Percentiles rank a stretch among this genome's conserved stretches.
Conservation (phyloP, 805 yeast species). For the Suhomyces sp. region DNA sequence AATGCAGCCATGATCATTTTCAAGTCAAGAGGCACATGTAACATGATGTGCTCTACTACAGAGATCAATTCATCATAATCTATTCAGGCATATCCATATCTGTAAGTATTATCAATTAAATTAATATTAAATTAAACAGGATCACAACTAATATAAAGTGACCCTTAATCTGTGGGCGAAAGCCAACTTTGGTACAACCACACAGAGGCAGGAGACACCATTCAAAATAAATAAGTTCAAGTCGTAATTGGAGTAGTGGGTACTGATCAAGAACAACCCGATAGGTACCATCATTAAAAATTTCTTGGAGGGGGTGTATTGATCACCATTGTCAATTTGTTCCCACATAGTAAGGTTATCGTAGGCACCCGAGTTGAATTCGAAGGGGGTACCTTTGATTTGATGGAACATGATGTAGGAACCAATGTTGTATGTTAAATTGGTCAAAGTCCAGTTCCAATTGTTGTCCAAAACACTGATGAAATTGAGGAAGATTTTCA, state of each 20-base stretch:
- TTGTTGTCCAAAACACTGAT: slow-evolving; percentile 80
- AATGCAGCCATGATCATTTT: too few relatives aligned
- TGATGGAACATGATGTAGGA: slow-evolving; percentile 95
- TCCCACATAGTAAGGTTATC: slow-evolving; percentile 99
- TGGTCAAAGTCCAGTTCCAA: slow-evolving; percentile 92
- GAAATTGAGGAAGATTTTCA: slow-evolving; percentile 75
- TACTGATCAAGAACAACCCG: slow-evolving; percentile 75
- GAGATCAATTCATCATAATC: too few relatives aligned
- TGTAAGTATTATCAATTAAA: too few relatives aligned
- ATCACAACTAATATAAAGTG: slow-evolving; percentile 31
- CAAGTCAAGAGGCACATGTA: too few relatives aligned
- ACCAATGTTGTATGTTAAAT: slow-evolving; percentile 85
- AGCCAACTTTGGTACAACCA: slow-evolving; percentile 90
- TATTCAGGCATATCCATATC: too few relatives aligned
- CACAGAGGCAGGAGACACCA: slow-evolving; percentile 76
- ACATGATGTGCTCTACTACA: too few relatives aligned
- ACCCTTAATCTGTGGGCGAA: slow-evolving; percentile 76
- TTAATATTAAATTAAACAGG: slow-evolving; percentile 1
- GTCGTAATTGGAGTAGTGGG: slow-evolving; percentile 89
- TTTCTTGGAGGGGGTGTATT: slow-evolving; percentile 94
- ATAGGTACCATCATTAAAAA: slow-evolving; percentile 93
- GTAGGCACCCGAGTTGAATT: slow-evolving; percentile 93
- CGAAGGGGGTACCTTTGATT: slow-evolving; percentile 96
- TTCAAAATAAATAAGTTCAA: slow-evolving; percentile 75
- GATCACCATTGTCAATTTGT: slow-evolving; percentile 93